phyloP scores from a whole-genome alignment of 2,329 filamentous ascomycete species.

The Neofusicoccum laricinum region DNA sequence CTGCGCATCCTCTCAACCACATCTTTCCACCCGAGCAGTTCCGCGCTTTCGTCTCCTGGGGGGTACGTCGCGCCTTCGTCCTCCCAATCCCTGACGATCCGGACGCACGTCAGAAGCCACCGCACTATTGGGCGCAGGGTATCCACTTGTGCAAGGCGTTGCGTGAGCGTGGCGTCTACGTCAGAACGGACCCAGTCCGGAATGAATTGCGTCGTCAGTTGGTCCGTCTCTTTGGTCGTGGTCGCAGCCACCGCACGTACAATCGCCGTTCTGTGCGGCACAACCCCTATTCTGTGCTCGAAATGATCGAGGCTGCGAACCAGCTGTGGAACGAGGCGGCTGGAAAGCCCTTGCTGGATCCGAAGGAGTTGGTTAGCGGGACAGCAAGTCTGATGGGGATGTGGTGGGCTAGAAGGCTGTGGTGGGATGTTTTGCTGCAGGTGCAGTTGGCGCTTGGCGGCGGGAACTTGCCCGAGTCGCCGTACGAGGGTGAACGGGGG shows the following conservation, averaged over 20 bases:
- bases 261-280: background rate
- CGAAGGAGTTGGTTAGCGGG: background rate
- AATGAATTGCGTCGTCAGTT: conserved; percentile 26
- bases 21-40: conserved; percentile 27
- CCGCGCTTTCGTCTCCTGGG: conserved; percentile 34
- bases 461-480: background rate
- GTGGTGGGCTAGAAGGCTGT: background rate
- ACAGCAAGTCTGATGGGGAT: background rate
- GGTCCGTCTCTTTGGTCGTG: conserved; percentile 27
- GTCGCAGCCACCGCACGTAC: background rate
- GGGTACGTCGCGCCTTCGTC: conserved; percentile 30
- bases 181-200: conserved; percentile 23
- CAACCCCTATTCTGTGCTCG: background rate
- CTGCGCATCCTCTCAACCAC: conserved; percentile 27
- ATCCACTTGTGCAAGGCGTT: conserved; percentile 28
- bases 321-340: background rate
- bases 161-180: conserved; percentile 27
- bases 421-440: background rate
- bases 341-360: background rate
- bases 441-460: background rate
- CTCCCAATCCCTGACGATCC: conserved; percentile 20
- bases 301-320: conserved; percentile 3
- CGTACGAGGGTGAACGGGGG: background rate
- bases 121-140: conserved; percentile 27
- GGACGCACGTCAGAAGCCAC: conserved; percentile 24